Evolutionary conservation across 2,329 filamentous ascomycete genomes (phyloP).

Genomic region (Colletotrichum sp.): DNA sequence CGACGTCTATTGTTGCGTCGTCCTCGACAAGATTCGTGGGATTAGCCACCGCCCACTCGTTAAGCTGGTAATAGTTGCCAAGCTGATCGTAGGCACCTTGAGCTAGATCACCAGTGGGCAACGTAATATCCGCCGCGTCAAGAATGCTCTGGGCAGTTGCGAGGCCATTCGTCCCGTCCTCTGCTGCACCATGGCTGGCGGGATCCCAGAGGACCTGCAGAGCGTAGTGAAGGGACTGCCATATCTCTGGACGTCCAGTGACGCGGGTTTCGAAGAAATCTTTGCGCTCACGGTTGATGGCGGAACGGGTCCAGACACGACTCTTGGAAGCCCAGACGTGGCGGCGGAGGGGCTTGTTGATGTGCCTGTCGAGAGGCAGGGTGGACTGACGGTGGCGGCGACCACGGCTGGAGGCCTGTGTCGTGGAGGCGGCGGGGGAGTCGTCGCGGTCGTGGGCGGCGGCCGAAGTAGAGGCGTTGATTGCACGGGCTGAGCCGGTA

Average conservation of each 20-base stretch:
- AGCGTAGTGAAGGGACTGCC: conserved; percentile 75
- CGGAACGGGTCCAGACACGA: conserved; percentile 71
- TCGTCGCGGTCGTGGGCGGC: conserved; percentile 25
- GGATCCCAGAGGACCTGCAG: conserved; percentile 71
- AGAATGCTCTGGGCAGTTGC: conserved; percentile 81
- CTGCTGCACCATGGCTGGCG: conserved; percentile 40
- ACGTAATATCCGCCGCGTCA: conserved; percentile 76
- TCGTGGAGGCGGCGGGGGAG: conserved; percentile 7
- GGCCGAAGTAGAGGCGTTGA: conserved; percentile 45
- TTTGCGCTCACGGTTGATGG: conserved; percentile 72
- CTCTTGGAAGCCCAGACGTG: conserved; percentile 70
- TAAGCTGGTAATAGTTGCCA: conserved; percentile 73
- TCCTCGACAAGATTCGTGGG: conserved; percentile 60
- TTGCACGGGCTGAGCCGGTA: conserved; percentile 58
- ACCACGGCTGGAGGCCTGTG: conserved; percentile 25
- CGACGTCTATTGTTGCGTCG: conserved; percentile 48
- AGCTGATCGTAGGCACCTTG: conserved; percentile 75
- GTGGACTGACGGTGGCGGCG: conserved; percentile 38
- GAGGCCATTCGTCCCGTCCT: conserved; percentile 47
- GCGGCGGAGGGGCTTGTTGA: conserved; percentile 70
- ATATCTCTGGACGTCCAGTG: conserved; percentile 77
- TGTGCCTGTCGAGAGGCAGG: conserved; percentile 64
- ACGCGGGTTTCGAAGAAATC: conserved; percentile 94
- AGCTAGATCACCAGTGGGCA: conserved; percentile 75
- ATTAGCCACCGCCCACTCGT: conserved; percentile 72